Evolutionary conservation across 106 monocot species (phyloP).

Genomic region (Agapanthus africanus): DNA sequence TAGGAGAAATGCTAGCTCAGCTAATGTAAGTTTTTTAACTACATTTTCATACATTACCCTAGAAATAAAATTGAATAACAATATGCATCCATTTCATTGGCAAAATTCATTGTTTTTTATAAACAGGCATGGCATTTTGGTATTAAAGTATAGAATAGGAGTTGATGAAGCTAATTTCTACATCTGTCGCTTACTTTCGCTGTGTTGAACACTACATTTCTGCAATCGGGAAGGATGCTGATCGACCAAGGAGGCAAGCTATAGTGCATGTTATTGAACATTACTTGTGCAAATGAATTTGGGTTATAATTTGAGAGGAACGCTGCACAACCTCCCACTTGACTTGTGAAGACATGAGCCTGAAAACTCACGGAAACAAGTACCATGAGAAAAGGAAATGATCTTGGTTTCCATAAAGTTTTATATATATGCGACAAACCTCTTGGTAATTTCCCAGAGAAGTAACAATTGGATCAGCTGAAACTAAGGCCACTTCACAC

Average conservation of each 20-base stretch:
- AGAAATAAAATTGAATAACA: not conserved
- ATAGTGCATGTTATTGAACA: conserved; percentile 90
- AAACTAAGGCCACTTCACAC: conserved; percentile 81
- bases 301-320: conserved; percentile 84
- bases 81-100: not conserved
- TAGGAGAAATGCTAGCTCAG: not conserved
- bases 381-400: not conserved
- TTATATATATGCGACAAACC: conserved; percentile 23
- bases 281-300: conserved; percentile 55
- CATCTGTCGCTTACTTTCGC: conserved; percentile 56
- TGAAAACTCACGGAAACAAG: conserved; percentile 14
- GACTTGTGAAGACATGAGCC: conserved; percentile 74
- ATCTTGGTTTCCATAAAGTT: not conserved
- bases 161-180: not conserved
- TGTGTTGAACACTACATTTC: conserved; percentile 82
- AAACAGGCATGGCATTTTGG: not conserved
- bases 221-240: conserved; percentile 97
- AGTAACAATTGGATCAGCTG: conserved; percentile 72
- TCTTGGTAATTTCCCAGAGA: conserved; percentile 67
- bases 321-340: conserved; percentile 76
- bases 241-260: conserved; percentile 92
- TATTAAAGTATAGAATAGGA: not conserved
- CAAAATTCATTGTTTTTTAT: not conserved
- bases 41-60: not conserved
- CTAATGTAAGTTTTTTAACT: no score